phyloP scores from a whole-genome alignment of 2,329 filamentous ascomycete species.

The Coniochaeta pulveracea region DNA sequence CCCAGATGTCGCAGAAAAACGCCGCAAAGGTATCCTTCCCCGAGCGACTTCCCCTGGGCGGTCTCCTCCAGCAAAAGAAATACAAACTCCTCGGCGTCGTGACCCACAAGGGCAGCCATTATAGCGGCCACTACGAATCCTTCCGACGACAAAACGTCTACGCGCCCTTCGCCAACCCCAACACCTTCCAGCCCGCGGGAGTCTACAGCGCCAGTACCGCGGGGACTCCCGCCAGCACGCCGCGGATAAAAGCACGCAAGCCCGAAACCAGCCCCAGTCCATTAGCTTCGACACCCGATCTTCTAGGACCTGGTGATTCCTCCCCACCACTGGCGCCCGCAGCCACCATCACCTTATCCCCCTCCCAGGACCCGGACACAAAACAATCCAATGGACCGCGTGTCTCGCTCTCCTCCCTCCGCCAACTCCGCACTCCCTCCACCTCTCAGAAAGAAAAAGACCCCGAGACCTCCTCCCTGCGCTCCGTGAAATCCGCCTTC shows the following conservation, averaged over 20 bases:
- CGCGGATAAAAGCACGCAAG: conserved; percentile 25
- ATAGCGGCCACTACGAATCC: conserved; percentile 94
- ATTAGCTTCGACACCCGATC: conserved; percentile 33
- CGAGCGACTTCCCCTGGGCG: conserved; percentile 72
- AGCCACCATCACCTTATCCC: conserved; percentile 2
- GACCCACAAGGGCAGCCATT: conserved; percentile 89
- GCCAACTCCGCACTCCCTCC: conserved; percentile 6
- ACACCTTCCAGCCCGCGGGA: conserved; percentile 64
- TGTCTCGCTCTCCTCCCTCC: too few relatives aligned
- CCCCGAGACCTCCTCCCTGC: conserved; percentile 38
- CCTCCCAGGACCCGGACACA: background rate
- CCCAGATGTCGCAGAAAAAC: conserved; percentile 77
- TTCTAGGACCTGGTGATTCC: conserved; percentile 18
- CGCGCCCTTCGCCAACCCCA: conserved; percentile 71
- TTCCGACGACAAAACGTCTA: conserved; percentile 78
- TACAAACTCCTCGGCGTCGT: conserved; percentile 83
- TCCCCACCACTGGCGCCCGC: conserved; percentile 8
- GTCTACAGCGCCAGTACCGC: conserved; percentile 59
- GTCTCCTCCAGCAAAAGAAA: conserved; percentile 62
- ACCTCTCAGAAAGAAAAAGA: conserved; percentile 19
- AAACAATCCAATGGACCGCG: background rate
- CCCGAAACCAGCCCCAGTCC: conserved; percentile 28
- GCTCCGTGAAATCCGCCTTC: conserved; percentile 44
- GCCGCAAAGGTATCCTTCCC: conserved; percentile 89
- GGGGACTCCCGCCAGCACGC: conserved; percentile 41